phyloP scores from a whole-genome alignment of 2,329 filamentous ascomycete species.

The Tolypocladium sp. region DNA sequence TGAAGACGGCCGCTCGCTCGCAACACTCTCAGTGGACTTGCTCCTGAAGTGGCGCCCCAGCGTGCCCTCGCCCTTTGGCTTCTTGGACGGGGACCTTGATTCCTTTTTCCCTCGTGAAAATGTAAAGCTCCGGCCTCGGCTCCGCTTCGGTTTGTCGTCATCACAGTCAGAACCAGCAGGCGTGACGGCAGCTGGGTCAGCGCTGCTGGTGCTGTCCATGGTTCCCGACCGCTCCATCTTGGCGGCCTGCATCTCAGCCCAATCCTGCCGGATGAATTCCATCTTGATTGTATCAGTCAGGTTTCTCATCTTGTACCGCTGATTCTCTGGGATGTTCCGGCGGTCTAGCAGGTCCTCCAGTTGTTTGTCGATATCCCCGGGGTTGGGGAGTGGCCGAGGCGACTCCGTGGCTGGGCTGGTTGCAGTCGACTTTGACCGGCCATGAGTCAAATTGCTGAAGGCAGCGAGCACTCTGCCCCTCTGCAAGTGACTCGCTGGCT shows the following conservation, averaged over 20 bases:
- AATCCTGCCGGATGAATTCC: conserved; percentile 88
- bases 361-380: conserved; percentile 46
- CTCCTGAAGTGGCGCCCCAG: conserved; percentile 56
- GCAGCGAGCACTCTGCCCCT: conserved; percentile 29
- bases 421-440: conserved; percentile 25
- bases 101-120: conserved; percentile 56
- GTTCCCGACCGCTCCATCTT: conserved; percentile 34
- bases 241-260: conserved; percentile 55
- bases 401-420: conserved; percentile 16
- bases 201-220: conserved; percentile 27
- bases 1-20: conserved; percentile 46
- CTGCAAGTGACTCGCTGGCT: conserved; percentile 26
- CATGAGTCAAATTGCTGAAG: conserved; percentile 27
- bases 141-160: conserved; percentile 42
- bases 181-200: conserved; percentile 20
- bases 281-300: conserved; percentile 86
- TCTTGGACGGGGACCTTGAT: conserved; percentile 64
- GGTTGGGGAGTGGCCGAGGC: conserved; percentile 44
- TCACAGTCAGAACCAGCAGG: conserved; percentile 29
- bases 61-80: conserved; percentile 57
- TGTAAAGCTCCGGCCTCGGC: conserved; percentile 55
- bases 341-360: conserved; percentile 65
- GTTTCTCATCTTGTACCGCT: conserved; percentile 89
- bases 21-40: conserved; percentile 64
- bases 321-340: conserved; percentile 86